Base-by-base conservation (phyloP, 2,329 filamentous ascomycete species). In the Pestalotiopsis sp. region DNA sequence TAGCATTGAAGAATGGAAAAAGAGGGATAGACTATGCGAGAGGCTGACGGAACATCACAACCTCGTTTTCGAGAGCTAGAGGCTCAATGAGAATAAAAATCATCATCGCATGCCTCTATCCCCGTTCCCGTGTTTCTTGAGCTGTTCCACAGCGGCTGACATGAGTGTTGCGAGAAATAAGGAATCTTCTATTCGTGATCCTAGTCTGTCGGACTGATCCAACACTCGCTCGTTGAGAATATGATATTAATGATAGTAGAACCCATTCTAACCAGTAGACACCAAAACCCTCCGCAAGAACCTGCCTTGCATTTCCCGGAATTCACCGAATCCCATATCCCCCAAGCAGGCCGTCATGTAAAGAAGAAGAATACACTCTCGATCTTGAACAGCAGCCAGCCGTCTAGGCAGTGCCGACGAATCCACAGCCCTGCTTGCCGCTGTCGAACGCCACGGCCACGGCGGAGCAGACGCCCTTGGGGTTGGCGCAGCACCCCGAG, bases 381-480 rank as follows among this genome's bases (percentile, higher is more conserved):
- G 31, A 36, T 36, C 31, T 36, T 36, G 9, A 23, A 23, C 23
- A 36, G 31, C 31, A 36, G 27, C 17, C 14, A 25, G 11, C 6
- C 61, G n/a, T 17, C 25, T 61, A 61, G 9, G 65, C 56, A 20
- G 69, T 45, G 36, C 67, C 63, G 23, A 70, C 72, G 57, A 74
- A 74, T 7, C 74, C 74, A 59, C 75, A 76, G 2, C 75, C 75
- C 2, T 73, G 72, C 67, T 76, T 76, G 13, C 75, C 75, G 31
- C 66, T 65, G 57, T 74, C 72, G 7, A 68, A 70, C 31, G 71
- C 66, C 2, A 73, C 75, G 7, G 72, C 75, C 4, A 66, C 23
- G 13, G 72, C 75, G 20, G 74, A 75, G 66, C 75, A 77, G 31
- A 74, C 74, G 27, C 73, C 74, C 58, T 68, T 73, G 14, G 72